These are phyloP conservation scores for Penicillium dipodomyicola DNA, from an alignment of 495 filamentous ascomycete species.

Conservation along the genomic window DNA sequence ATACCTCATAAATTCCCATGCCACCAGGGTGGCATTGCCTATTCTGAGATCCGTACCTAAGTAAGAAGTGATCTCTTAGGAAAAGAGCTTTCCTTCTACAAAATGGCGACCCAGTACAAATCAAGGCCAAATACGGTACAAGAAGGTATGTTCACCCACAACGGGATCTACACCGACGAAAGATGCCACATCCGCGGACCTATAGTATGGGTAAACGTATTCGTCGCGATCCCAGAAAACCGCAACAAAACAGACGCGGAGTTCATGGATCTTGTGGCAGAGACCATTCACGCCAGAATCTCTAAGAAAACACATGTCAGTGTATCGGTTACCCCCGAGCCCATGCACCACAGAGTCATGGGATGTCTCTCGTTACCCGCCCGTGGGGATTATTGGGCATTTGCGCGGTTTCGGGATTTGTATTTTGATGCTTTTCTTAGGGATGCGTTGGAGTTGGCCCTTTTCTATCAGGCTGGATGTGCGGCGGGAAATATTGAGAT, in stretches of 20 bases:
- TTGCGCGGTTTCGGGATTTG: background rate
- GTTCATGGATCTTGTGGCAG: background rate
- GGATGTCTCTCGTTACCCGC: background rate
- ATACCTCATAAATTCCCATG: background rate
- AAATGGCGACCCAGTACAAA: background rate
- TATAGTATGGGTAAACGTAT: conserved; percentile 3
- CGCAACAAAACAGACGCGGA: background rate
- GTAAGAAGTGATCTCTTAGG: background rate
- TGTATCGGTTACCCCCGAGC: background rate
- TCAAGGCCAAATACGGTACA: background rate
- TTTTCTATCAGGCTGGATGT: background rate
- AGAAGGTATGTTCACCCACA: background rate
- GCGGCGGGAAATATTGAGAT: background rate
- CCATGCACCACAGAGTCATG: conserved; percentile 2
- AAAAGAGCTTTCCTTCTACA: background rate
- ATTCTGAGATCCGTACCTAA: background rate
- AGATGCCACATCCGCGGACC: background rate
- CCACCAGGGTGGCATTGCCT: background rate
- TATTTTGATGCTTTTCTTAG: background rate
- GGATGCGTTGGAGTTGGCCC: background rate
- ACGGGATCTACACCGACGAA: background rate
- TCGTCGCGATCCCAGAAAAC: background rate
- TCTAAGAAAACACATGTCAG: background rate
- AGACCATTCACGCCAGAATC: background rate
- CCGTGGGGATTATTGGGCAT: background rate